Evolutionary conservation across 352 stramenopile species (phyloP).

Genomic region (Phytopythium montanum): DNA sequence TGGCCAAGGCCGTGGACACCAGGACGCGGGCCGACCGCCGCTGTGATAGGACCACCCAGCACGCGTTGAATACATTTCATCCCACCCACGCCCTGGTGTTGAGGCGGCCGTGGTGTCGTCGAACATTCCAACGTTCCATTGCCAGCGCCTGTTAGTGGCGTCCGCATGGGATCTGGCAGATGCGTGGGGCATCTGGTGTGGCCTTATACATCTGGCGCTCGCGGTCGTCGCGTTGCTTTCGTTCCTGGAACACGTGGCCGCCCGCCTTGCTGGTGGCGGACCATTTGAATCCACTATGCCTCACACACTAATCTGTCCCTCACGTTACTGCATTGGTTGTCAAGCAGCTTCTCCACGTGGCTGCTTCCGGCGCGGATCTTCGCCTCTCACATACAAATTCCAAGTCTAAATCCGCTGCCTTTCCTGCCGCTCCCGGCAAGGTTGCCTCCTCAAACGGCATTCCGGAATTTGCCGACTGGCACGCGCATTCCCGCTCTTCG

Average conservation of each 20-base stretch:
- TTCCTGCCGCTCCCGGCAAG: too few relatives aligned
- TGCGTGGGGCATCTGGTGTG: background rate
- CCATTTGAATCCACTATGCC: background rate
- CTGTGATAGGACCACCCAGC: background rate
- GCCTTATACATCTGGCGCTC: conserved; percentile 6
- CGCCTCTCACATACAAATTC: background rate
- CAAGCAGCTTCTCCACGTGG: conserved; percentile 9
- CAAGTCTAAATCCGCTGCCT: background rate
- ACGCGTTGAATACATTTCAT: background rate
- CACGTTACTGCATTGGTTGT: conserved; percentile 5
- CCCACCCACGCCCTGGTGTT: too few relatives aligned
- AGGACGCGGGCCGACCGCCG: background rate
- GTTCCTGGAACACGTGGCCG: conserved; percentile 10
- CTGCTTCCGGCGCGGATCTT: conserved; percentile 7
- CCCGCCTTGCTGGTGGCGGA: conserved; percentile 1
- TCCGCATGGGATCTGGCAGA: background rate
- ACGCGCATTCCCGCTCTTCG: background rate
- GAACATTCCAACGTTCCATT: conserved; percentile 8
- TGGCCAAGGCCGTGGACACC: background rate
- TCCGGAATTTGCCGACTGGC: conserved; percentile 7
- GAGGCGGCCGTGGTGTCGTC: background rate
- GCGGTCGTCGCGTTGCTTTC: background rate
- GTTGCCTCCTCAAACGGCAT: background rate
- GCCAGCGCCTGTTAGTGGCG: background rate
- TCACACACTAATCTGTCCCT: conserved; percentile 1